Base-by-base conservation (phyloP, 2,329 filamentous ascomycete genomes). In the Metarhizium rileyi region DNA sequence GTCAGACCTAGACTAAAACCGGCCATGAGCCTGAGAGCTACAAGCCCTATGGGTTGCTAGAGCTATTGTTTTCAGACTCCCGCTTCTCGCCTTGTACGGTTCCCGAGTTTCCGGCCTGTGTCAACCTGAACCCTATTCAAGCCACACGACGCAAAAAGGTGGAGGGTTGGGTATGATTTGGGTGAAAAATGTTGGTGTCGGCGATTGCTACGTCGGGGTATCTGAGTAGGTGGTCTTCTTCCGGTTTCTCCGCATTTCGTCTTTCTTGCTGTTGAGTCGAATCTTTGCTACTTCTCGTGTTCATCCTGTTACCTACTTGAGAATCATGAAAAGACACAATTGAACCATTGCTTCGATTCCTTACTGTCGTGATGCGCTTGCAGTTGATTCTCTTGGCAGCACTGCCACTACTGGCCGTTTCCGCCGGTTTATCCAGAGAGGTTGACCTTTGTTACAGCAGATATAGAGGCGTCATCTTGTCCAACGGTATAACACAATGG, bases 401-500 rank as follows among this genome's bases (percentile, higher is more conserved):
- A 20, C 30, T 49, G 40, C 20, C 44, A 20, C 9, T 49, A 28
- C 27, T 26, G 3, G 6, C 40, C 10, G 20, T 40, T 5, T 36
- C 47, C 16, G 47, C 47, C 6, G 44, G 12, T 9, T 23, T 49
- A 20, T 25, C 40, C 22, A 20, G 18, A 8, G 22, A 36, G 14
- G 80, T 89, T 14, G 71, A 86, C 53, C 70, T 90, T 22, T 75
- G 73, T 3, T 90, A 90, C 61, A 76, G 82, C 27, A 76, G 71
- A 25, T 89, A 90, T 59, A 64, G 72, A 46, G 87, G 87, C 8
- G 65, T 69, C 4, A 60, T 70, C 1, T 68, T 75, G 1, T 56
- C 65, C 0, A 77, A 78, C 56, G 83, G 81, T 1, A 68, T 89
- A 44, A 80, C 77, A 2, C 75, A 84, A 63, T 91, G 85, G 84